phyloP scores from a whole-genome alignment of 2,329 filamentous ascomycete species.

The Aspergillus fructus region DNA sequence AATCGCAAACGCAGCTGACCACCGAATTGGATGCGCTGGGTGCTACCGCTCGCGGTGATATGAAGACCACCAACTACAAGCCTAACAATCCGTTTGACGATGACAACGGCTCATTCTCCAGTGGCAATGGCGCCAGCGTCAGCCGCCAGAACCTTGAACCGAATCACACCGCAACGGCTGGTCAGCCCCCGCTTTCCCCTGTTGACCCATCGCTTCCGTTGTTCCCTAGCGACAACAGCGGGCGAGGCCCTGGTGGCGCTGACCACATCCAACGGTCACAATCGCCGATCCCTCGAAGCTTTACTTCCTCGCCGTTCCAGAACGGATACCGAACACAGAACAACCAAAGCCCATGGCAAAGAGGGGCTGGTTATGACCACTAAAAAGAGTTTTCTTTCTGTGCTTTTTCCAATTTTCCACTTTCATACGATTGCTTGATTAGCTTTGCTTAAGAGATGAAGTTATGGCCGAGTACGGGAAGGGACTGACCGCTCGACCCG shows the following conservation, averaged over 20 bases:
- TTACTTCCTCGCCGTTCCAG: constrained; percentile 32
- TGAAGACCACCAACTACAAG: constrained; percentile 59
- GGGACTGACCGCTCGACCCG: constrained; percentile 24
- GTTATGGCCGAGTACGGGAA: constrained; percentile 37
- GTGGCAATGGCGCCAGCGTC: constrained; percentile 49
- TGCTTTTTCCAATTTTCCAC: neutral
- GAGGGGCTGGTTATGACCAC: constrained; percentile 64
- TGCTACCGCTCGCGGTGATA: constrained; percentile 81
- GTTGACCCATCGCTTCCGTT: constrained; percentile 48
- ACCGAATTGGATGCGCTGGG: constrained; percentile 89
- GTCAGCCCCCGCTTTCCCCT: constrained; percentile 49
- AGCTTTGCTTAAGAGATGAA: constrained; percentile 38
- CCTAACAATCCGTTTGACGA: constrained; percentile 66
- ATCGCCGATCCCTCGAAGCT: constrained; percentile 35
- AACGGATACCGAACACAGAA: constrained; percentile 49
- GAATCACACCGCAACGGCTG: constrained; percentile 25
- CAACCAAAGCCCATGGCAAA: constrained; percentile 63
- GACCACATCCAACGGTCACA: constrained; percentile 26
- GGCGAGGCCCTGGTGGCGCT: constrained; percentile 43
- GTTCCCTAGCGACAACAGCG: constrained; percentile 44
- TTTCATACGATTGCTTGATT: constrained; percentile 22
- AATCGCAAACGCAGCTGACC: constrained; percentile 81
- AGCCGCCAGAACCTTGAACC: constrained; percentile 47
- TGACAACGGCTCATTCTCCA: constrained; percentile 67
- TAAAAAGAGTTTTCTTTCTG: constrained; percentile 29